Base-by-base conservation (phyloP, 805 yeast genomes). In the Candida wancherniae region DNA sequence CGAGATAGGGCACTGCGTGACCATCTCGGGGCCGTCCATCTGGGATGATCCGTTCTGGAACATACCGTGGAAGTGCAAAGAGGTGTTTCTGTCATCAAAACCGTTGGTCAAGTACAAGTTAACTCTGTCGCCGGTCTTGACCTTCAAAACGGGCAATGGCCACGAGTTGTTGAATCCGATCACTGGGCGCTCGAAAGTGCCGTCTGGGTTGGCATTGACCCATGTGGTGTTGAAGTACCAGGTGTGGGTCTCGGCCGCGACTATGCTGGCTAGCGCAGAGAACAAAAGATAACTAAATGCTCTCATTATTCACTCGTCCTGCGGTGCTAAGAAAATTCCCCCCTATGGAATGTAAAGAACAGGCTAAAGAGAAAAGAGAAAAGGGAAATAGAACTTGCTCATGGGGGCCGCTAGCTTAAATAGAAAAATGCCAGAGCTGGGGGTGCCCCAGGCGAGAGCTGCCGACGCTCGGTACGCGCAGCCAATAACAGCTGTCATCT, bases 51-150 rank as follows among this genome's bases (percentile, higher is more conserved):
- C 84, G 44, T 78, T 70, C 63, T 79, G 85, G 76, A 83, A 92
- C 53, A 92, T 53, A 34, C 98, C 98, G 61, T 90, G 98, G 78
- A 86, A 85, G 63, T 92, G 98, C 49, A 90, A 58, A 5, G 90
- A 62, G 23, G 95, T 84, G 61, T 78, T 79, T 31, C 44, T 33
- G 51, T 75, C 74, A 15, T 54, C 66, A 34, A 88, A 73, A 18
- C 85, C 86, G 53, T 92, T 92, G 42, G 74, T 77, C 59, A 90
- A 69, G 49, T 80, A 75, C 22, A 86, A 62, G 35, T 79, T 57
- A 30, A 92, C 69, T 9, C 81, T 69, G 60, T 92, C 98, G 46
- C 94, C 94, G 53, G 75, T 79, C 44, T 73, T 69, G 42, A 84
- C 87, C 28, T 74, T 67, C 45, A 90, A 61, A 31, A 72, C 72